Evolutionary conservation across 2,329 filamentous ascomycete species (phyloP), one percentile per base, ranked within the genome.

Genomic region (Rutstroemia sp.): DNA sequence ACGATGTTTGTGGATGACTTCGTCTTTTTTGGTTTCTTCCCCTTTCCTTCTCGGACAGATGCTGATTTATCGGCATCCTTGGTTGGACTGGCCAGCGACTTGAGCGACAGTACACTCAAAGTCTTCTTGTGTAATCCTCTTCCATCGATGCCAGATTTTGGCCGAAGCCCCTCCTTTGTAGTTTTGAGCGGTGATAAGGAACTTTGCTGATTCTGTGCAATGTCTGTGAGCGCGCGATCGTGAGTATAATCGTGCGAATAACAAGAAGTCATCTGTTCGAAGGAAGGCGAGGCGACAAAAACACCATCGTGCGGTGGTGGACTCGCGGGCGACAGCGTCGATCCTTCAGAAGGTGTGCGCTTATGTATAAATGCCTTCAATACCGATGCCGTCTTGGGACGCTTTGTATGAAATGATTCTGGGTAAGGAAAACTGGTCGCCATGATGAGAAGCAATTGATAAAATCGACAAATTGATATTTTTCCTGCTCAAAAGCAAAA

Each of bases 1-100:
- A 83, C 83, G n/a, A 97, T 77, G 68, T 91, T 95, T 34, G 88
- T 88, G 3, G 88, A 81, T 0, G 92, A 95, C 71, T 92, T 95
- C 39, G 81, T 81, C 75, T 92, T 95, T 67, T 86, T 87, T 25
- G 83, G 82, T 67, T 87, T 88, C 57, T 77, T 77, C 10, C 72
- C 63, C 51, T 79, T 77, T 27, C 14, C 19, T 10, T 54, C 51
- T 36, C 53, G 36, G 40, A 50, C 46, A 21, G 53, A 58, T 72
- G 69, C 62, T 75, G 75, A 56, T 73, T 71, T 23, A 66, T 62
- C 51, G 72, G 75, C 58, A 67, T 39, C 57, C 56, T 54, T 67
- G 68, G 10, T 64, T 61, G 44, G 62, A 49, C 51, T 76, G 23
- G 67, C 64, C 21, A 73, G 66, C 2, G 74, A 71, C 62, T 76